These are phyloP conservation scores for Penicillium verhagenii DNA, from an alignment of 495 filamentous ascomycete species.

Conservation along the genomic window DNA sequence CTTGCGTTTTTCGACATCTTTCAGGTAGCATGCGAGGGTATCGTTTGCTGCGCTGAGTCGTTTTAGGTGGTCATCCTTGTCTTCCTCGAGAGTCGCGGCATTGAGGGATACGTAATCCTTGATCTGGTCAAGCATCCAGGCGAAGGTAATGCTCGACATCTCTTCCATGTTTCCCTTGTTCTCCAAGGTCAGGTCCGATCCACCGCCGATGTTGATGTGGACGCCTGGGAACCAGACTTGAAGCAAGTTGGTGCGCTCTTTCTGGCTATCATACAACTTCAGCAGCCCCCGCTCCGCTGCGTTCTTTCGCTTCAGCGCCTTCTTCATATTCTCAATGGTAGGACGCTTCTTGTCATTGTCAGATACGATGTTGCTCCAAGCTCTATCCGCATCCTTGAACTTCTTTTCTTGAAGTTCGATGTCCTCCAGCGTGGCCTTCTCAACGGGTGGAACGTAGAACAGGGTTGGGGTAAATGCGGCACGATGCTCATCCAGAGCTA, in stretches of 20 bases:
- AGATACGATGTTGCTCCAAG: not conserved
- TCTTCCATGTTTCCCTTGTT: constrained; percentile 10
- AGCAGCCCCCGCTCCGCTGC: not conserved
- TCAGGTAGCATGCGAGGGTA: not conserved
- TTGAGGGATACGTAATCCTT: constrained; percentile 4
- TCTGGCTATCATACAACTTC: constrained; percentile 1
- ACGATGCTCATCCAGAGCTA: constrained; percentile 30
- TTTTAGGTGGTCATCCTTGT: not conserved
- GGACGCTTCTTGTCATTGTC: not conserved
- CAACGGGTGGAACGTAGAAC: not conserved
- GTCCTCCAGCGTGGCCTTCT: not conserved
- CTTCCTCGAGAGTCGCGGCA: not conserved
- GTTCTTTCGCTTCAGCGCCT: not conserved
- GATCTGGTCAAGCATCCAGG: constrained; percentile 9
- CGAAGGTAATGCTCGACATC: constrained; percentile 6
- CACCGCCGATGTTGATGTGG: constrained; percentile 6
- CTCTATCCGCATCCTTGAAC: not conserved
- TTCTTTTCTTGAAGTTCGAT: not conserved
- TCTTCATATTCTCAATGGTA: not conserved
- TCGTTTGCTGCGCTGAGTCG: not conserved
- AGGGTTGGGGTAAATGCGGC: constrained; percentile 4
- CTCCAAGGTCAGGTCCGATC: constrained; percentile 1
- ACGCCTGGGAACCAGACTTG: constrained; percentile 8
- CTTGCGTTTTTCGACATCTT: not conserved
- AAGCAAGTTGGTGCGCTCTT: constrained; percentile 3